Conservation (phyloP, 108 stramenopile species). For the Bacterosira constricta region DNA sequence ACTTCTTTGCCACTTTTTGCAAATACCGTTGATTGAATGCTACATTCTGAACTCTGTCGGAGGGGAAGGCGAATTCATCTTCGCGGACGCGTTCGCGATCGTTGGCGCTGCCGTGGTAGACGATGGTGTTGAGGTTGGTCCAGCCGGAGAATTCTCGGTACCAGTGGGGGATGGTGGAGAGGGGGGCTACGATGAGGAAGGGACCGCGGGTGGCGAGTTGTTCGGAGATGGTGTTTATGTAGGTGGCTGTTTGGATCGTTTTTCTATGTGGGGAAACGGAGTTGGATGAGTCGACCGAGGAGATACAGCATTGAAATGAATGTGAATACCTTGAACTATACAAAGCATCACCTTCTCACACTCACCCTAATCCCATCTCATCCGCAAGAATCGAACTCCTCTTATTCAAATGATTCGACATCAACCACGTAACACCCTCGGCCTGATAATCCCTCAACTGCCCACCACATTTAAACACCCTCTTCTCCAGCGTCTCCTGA, state of each 20-base stretch:
- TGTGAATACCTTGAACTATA: no score
- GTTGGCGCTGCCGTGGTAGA: slow-evolving; percentile 90
- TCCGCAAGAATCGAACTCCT: slow-evolving; percentile 92
- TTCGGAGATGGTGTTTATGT: slow-evolving; percentile 64
- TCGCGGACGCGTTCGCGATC: slow-evolving; percentile 81
- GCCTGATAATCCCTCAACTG: slow-evolving; percentile 93
- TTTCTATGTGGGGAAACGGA: slow-evolving; percentile 41
- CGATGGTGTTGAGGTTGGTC: slow-evolving; percentile 94
- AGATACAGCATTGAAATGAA: background rate
- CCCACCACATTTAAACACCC: slow-evolving; percentile 79
- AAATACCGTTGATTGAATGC: slow-evolving; percentile 71
- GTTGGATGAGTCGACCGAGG: background rate
- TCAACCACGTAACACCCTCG: slow-evolving; percentile 92
- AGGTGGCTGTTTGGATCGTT: slow-evolving; percentile 89
- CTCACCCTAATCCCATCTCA: slow-evolving; percentile 94
- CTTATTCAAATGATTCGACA: slow-evolving; percentile 76
- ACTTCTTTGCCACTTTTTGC: slow-evolving; percentile 46
- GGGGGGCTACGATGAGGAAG: slow-evolving; percentile 91
- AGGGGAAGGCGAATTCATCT: slow-evolving; percentile 79
- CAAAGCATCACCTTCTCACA: background rate
- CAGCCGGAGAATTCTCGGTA: slow-evolving; percentile 89
- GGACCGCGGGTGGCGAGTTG: slow-evolving; percentile 64
- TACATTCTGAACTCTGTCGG: slow-evolving; percentile 58
- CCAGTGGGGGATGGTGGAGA: slow-evolving; percentile 96
- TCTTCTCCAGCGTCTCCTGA: slow-evolving; percentile 54